Conservation (phyloP, 2,329 filamentous ascomycete genomes). For the Phyllosticta paracitricarpa region DNA sequence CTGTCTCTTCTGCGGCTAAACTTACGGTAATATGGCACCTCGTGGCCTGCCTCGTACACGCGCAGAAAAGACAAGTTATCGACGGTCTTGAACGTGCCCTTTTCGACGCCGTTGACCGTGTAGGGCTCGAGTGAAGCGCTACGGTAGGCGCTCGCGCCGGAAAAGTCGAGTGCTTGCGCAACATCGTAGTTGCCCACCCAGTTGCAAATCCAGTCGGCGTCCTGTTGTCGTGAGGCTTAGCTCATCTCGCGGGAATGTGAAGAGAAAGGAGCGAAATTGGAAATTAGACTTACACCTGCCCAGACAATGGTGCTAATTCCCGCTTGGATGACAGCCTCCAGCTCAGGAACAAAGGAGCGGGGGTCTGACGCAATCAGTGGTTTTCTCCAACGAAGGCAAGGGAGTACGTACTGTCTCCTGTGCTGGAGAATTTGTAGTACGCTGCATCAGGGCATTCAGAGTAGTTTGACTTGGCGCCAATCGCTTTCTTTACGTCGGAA, state of each 20-base stretch:
- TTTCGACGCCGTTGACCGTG: conserved; percentile 38
- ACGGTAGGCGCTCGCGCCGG: conserved; percentile 32
- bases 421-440: conserved; percentile 22
- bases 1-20: background rate
- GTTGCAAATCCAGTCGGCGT: conserved; percentile 42
- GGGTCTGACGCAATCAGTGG: background rate
- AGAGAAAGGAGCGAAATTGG: background rate
- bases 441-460: conserved; percentile 26
- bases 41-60: conserved; percentile 39
- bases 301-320: conserved; percentile 4
- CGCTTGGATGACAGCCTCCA: conserved; percentile 4
- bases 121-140: conserved; percentile 32
- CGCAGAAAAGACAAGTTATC: conserved; percentile 42
- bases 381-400: background rate
- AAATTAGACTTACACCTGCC: background rate
- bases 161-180: conserved; percentile 38
- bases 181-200: conserved; percentile 32
- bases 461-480: conserved; percentile 15
- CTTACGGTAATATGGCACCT: conserved; percentile 26
- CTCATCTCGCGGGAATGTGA: too few relatives aligned
- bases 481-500: conserved; percentile 40
- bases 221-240: conserved; percentile 13
- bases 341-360: conserved; percentile 6
- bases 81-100: conserved; percentile 42
- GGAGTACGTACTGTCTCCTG: background rate